A percentile compares a stretch with the other conserved stretches of the same genome.
phyloP scores from a whole-genome alignment of 305 asterid genomes.

The Vinca major region DNA sequence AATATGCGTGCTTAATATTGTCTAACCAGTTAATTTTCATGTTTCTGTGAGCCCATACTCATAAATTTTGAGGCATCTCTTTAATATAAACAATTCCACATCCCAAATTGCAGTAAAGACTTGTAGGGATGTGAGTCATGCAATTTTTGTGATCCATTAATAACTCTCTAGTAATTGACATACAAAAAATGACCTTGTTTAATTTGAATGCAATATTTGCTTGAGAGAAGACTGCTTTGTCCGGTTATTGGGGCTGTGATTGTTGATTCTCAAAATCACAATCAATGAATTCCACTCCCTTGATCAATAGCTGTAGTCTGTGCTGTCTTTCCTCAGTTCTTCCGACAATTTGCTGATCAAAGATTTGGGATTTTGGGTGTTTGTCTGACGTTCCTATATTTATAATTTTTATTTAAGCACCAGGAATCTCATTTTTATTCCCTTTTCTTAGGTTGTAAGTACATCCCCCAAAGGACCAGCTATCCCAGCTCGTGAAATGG shows the following conservation, averaged over 20 bases:
- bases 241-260: neutral
- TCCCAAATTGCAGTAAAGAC: neutral
- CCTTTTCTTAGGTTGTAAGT: slow-evolving; percentile 52
- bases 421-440: slow-evolving; percentile 16
- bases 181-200: neutral
- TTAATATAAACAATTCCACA: neutral
- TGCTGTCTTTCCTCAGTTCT: neutral
- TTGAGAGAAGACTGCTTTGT: neutral
- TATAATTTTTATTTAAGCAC: neutral
- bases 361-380: slow-evolving; percentile 1
- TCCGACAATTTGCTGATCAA: neutral
- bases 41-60: neutral
- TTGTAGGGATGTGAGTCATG: neutral
- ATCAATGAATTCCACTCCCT: neutral
- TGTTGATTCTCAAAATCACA: neutral
- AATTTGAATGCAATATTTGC: neutral
- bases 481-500: slow-evolving; percentile 49
- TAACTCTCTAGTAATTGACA: neutral
- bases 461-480: slow-evolving; percentile 51
- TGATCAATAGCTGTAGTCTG: neutral
- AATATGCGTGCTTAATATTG: neutral
- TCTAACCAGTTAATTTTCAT: neutral
- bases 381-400: neutral
- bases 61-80: neutral
- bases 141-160: neutral